Base-by-base conservation (phyloP, 176 grass and related monocot genomes). In the Hordeum marinum region DNA sequence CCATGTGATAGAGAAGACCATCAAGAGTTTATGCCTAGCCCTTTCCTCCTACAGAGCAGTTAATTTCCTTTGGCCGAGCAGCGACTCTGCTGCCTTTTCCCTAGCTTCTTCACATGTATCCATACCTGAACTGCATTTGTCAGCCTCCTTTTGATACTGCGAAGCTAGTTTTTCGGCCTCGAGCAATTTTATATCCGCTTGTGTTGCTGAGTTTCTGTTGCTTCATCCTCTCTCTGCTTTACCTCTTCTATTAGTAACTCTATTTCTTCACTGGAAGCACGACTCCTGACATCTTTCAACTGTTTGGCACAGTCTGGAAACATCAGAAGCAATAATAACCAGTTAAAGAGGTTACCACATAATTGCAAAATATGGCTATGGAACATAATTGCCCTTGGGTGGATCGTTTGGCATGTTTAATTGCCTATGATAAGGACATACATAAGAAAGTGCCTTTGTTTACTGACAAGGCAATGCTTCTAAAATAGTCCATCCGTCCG, bases 81-180 rank as follows among this genome's bases (percentile, higher is more conserved):
- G 68, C 36, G 85, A 70, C 36, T 61, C 29, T 57, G 85, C 89
- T 23, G 91, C 89, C 9, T 84, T 95, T 71, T 98, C 89, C 75
- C 91, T 83, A 61, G 91, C 78, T 90, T 98, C 91, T 78, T 98
- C 96, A 70, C 93, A 95, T 60, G 96, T 98, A 80, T 98, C 88
- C 91, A 95, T 98, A 41, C 93, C 91, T 20, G 96, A 98, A 75
- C 82, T 98, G 80, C 91, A 98, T 72, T 98, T 95, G 89, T 98
- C 96, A 77, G 93, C 96, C 62, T 98, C 96, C 63, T 98, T 98
- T 88, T 95, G 93, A 80, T 95, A 98, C 65, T 92, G 93, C 7
- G 96, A 98, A 34, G 91, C 90, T 29, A 95, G 74, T 58, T 98
- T 98, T 83, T 98, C 96, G 0, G 96, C 96, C 75, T 95, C 96